Conservation (phyloP, 225 moss, liverwort and hornwort species). For the Thuidium tamariscinum region DNA sequence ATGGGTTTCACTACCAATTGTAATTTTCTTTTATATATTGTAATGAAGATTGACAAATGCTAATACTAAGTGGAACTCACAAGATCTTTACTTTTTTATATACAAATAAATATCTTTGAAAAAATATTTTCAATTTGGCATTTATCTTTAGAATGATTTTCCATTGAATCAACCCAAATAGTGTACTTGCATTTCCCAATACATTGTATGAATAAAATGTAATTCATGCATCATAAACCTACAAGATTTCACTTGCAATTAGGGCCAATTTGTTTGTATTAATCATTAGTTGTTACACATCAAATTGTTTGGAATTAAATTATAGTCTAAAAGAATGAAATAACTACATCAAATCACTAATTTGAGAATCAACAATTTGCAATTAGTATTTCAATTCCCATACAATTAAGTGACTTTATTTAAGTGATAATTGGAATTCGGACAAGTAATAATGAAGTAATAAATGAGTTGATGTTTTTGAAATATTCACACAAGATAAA, state of each 20-base stretch:
- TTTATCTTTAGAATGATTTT: neutral
- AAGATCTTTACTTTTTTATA: neutral
- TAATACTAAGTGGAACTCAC: neutral
- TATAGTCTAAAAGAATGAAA: too few species aligned
- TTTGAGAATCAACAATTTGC: too few species aligned
- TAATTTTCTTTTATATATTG: neutral
- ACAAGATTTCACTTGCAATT: neutral
- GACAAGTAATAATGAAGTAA: too few species aligned
- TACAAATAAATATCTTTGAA: neutral
- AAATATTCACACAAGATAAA: too few species aligned
- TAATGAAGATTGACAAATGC: neutral
- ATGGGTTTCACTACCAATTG: neutral
- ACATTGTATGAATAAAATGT: neutral
- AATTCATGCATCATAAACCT: neutral
- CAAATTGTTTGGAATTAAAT: too few species aligned
- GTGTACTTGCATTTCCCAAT: neutral
- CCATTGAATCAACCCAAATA: fast-evolving
- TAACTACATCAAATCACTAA: too few species aligned
- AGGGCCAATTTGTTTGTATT: fast-evolving
- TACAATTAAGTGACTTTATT: too few species aligned
- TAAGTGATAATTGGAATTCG: too few species aligned
- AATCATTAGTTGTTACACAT: too few species aligned
- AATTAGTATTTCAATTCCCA: too few species aligned
- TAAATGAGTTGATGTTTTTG: too few species aligned
- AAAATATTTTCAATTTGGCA: neutral